phyloP scores from a whole-genome alignment of 192 early-diverging fungal species.

The Radiomyces spectabilis region DNA sequence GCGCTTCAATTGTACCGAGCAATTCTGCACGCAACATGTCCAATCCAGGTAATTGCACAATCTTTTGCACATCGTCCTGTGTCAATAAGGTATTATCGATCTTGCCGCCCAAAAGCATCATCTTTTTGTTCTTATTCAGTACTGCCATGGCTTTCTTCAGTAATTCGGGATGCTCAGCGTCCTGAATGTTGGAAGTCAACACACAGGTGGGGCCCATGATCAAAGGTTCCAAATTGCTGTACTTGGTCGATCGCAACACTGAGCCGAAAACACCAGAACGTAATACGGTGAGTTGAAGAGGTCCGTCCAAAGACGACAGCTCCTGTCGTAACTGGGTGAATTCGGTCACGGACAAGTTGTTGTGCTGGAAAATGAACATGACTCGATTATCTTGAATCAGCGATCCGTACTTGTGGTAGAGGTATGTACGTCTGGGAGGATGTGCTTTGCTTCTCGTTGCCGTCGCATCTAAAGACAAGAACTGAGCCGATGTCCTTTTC shows the following conservation, averaged over 20 bases:
- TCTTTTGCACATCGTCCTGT: slow-evolving; percentile 36
- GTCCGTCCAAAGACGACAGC: slow-evolving; percentile 6
- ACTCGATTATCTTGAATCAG: slow-evolving; percentile 41
- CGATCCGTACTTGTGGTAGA: slow-evolving; percentile 36
- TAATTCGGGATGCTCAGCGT: slow-evolving; percentile 28
- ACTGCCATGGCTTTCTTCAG: slow-evolving; percentile 30
- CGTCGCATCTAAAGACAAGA: slow-evolving; percentile 28
- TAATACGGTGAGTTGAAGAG: slow-evolving; percentile 33
- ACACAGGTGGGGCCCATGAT: slow-evolving; percentile 45
- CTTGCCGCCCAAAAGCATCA: slow-evolving; percentile 48
- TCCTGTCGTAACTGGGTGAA: slow-evolving; percentile 40
- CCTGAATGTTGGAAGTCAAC: slow-evolving; percentile 34
- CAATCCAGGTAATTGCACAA: slow-evolving; percentile 40
- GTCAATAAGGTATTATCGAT: slow-evolving; percentile 44
- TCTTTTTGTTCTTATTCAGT: slow-evolving; percentile 45
- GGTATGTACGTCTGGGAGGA: slow-evolving; percentile 37
- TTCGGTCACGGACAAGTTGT: slow-evolving; percentile 51
- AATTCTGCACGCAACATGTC: slow-evolving; percentile 36
- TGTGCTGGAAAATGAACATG: slow-evolving; percentile 49
- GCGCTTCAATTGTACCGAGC: slow-evolving; percentile 36
- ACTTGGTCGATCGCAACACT: slow-evolving; percentile 34
- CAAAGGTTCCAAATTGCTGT: slow-evolving; percentile 39
- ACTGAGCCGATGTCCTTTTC: no score
- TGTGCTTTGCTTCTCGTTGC: slow-evolving; percentile 5
- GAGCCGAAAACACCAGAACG: slow-evolving; percentile 41